Percentiles rank a stretch among this genome's conserved stretches.
These are phyloP conservation scores for Phoma herbarum DNA, from an alignment of 2,329 filamentous ascomycete species.

Conservation along the genomic window DNA sequence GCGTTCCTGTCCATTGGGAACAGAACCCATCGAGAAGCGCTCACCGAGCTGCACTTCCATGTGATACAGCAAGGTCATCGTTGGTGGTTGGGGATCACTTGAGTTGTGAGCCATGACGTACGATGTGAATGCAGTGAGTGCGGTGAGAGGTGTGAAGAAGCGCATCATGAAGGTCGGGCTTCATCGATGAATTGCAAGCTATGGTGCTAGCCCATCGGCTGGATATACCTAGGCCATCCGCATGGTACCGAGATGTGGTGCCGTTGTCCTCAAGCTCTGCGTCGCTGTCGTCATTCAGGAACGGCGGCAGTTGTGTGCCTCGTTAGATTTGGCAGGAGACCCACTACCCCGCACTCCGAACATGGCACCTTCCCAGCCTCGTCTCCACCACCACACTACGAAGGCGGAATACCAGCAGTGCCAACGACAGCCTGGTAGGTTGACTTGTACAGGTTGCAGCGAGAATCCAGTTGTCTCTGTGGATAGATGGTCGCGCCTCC, in stretches of 20 bases:
- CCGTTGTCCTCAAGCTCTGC: not conserved
- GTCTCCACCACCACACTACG: not conserved
- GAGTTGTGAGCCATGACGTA: conserved; percentile 28
- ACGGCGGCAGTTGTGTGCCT: conserved; percentile 1
- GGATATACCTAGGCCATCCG: not conserved
- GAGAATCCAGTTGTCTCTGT: conserved; percentile 26
- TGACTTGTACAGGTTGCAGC: conserved; percentile 27
- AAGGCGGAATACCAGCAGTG: conserved; percentile 21
- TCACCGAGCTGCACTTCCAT: conserved; percentile 35
- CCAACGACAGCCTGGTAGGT: conserved; percentile 30
- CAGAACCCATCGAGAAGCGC: conserved; percentile 31
- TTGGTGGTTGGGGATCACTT: conserved; percentile 26
- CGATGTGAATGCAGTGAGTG: conserved; percentile 14
- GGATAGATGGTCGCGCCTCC: conserved; percentile 30
- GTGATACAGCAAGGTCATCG: conserved; percentile 35
- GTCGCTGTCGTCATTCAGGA: conserved; percentile 11
- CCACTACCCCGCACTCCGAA: conserved; percentile 20
- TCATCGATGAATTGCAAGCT: not conserved
- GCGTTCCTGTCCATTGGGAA: conserved; percentile 35
- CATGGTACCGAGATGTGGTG: conserved; percentile 14
- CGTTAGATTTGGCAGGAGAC: not conserved
- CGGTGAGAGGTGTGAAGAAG: conserved; percentile 16
- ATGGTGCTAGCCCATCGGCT: conserved; percentile 1
- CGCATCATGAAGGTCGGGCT: conserved; percentile 18
- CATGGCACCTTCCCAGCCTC: not conserved